These are phyloP conservation scores for Rhizopogon vulgaris DNA, from an alignment of 768 basidiomycete genomes.

Conservation along the genomic window DNA sequence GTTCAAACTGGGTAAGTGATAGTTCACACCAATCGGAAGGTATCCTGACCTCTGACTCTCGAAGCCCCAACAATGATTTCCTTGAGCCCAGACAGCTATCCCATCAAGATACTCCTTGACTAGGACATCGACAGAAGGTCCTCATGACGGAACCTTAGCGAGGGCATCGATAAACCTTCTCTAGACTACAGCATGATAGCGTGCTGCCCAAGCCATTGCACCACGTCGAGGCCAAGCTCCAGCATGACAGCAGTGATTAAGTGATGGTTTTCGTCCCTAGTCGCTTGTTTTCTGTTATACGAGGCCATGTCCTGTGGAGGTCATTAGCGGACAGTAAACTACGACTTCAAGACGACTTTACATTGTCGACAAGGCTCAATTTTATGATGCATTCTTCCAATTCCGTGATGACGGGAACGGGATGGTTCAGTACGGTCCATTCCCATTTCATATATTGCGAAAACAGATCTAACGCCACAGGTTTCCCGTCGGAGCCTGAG, in stretches of 20 bases:
- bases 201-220: slow-evolving; percentile 22
- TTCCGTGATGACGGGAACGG: slow-evolving; percentile 6
- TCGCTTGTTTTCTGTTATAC: slow-evolving; percentile 29
- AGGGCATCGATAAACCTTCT: slow-evolving; percentile 16
- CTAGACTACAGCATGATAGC: slow-evolving; percentile 8
- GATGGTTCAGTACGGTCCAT: too few species aligned
- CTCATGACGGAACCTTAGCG: slow-evolving; percentile 22
- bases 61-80: slow-evolving; percentile 24
- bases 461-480: slow-evolving; percentile 24
- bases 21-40: not conserved
- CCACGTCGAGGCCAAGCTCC: slow-evolving; percentile 15
- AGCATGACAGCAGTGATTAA: slow-evolving; percentile 29
- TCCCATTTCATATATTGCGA: slow-evolving; percentile 24
- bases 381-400: slow-evolving; percentile 4
- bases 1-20: not conserved
- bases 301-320: slow-evolving; percentile 28
- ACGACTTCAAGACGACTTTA: slow-evolving; percentile 2
- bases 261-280: slow-evolving; percentile 28
- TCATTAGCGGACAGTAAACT: not conserved
- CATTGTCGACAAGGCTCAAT: slow-evolving; percentile 21
- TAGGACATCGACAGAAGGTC: slow-evolving; percentile 17
- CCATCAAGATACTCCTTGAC: slow-evolving; percentile 19
- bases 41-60: slow-evolving; percentile 10
- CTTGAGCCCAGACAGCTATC: slow-evolving; percentile 21
- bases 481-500: slow-evolving; percentile 26